Percentiles rank a stretch among this genome's conserved stretches.
phyloP scores from a whole-genome alignment of 192 early-diverging fungal genomes.

The Coemansia pectinata region DNA sequence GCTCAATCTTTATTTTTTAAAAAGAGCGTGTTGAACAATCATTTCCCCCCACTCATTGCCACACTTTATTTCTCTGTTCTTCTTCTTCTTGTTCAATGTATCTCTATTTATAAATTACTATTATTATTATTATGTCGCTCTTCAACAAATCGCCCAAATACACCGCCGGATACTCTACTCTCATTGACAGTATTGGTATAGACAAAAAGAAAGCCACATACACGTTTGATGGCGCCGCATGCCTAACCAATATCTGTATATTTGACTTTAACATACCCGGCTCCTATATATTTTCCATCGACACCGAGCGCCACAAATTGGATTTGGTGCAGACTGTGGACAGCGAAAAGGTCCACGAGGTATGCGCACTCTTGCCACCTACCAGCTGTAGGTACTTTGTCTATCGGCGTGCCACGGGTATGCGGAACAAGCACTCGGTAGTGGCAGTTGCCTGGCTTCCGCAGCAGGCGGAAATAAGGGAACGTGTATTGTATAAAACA shows the following conservation, averaged over 20 bases:
- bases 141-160: not conserved
- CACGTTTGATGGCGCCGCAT: slow-evolving; percentile 13
- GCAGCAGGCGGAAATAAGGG: slow-evolving; percentile 5
- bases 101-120: not conserved
- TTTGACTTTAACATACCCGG: slow-evolving; percentile 12
- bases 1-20: no score
- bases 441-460: slow-evolving; percentile 22
- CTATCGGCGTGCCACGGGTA: not conserved
- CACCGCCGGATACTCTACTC: not conserved
- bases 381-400: slow-evolving; percentile 3
- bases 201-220: not conserved
- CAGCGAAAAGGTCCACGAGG: not conserved
- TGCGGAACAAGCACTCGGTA: not conserved
- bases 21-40: no score
- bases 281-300: slow-evolving; percentile 13
- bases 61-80: not conserved
- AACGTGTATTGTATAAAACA: slow-evolving; percentile 13
- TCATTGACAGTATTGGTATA: not conserved
- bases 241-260: slow-evolving; percentile 12
- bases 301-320: slow-evolving; percentile 1
- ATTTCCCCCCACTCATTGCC: not conserved
- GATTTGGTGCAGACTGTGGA: not conserved
- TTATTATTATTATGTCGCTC: not conserved
- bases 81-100: not conserved
- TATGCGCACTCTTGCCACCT: not conserved